Evolutionary conservation across 2,329 filamentous ascomycete species (phyloP).

Genomic region (Penicillium capsulatum): DNA sequence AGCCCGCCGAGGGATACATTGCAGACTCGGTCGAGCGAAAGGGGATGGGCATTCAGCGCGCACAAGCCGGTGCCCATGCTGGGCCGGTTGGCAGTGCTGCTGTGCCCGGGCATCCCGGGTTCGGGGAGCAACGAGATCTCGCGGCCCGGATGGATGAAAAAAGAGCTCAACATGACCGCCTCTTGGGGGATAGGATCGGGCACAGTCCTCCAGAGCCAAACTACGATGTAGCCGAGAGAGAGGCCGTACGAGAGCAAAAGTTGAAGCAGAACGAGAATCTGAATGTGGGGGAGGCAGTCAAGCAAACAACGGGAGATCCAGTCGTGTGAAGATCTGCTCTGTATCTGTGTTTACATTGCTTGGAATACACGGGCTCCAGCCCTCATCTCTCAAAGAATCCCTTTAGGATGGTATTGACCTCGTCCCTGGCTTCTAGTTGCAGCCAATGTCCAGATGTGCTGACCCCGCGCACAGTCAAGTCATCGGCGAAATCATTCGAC

Average conservation of each 20-base stretch:
- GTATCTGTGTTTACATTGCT: too few relatives aligned
- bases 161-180: slow-evolving; percentile 30
- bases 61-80: slow-evolving; percentile 35
- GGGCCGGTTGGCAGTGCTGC: slow-evolving; percentile 31
- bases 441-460: slow-evolving; percentile 23
- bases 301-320: slow-evolving; percentile 25
- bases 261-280: slow-evolving; percentile 26
- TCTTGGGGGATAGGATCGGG: slow-evolving; percentile 27
- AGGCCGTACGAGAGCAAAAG: slow-evolving; percentile 25
- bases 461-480: slow-evolving; percentile 17
- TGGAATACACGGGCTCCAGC: background rate
- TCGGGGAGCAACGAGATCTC: slow-evolving; percentile 32
- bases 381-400: slow-evolving; percentile 13
- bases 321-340: slow-evolving; percentile 17
- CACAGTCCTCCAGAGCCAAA: slow-evolving; percentile 18
- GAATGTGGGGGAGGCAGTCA: slow-evolving; percentile 28
- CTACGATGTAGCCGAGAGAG: slow-evolving; percentile 22
- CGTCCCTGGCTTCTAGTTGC: slow-evolving; percentile 24
- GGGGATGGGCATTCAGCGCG: slow-evolving; percentile 19
- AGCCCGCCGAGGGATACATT: slow-evolving; percentile 35
- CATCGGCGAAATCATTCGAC: slow-evolving; percentile 14
- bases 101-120: slow-evolving; percentile 29
- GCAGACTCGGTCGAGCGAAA: slow-evolving; percentile 29
- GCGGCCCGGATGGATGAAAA: slow-evolving; percentile 34
- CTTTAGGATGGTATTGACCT: slow-evolving; percentile 19